Evolutionary conservation across 257 asterid species (phyloP).

Genomic region (Paulownia fortunei): DNA sequence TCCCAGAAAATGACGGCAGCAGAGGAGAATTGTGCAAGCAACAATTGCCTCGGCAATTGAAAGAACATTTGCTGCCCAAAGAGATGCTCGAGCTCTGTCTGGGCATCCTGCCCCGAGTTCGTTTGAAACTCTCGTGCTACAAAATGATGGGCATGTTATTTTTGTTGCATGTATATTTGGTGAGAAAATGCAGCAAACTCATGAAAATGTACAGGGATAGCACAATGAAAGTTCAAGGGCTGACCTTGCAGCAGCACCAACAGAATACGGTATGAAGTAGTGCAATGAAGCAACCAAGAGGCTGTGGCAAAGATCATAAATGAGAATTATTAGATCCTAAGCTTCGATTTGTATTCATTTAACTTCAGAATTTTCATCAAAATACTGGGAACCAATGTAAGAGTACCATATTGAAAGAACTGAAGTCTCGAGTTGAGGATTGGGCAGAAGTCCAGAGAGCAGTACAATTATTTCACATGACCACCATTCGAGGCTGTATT

Average conservation of each 20-base stretch:
- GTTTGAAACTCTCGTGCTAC: slow-evolving; percentile 65
- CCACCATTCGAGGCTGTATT: slow-evolving; percentile 67
- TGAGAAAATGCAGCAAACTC: not conserved
- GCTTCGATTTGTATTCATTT: not conserved
- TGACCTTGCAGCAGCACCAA: slow-evolving; percentile 74
- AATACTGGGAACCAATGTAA: not conserved
- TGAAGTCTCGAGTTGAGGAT: slow-evolving; percentile 65
- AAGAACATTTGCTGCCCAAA: slow-evolving; percentile 49
- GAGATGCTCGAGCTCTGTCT: slow-evolving; percentile 47
- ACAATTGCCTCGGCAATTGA: slow-evolving; percentile 48
- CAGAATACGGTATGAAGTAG: slow-evolving; percentile 61
- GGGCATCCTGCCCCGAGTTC: slow-evolving; percentile 62
- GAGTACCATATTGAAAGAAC: slow-evolving; percentile 60
- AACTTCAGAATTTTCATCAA: not conserved
- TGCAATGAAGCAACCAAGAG: slow-evolving; percentile 56
- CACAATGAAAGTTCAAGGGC: not conserved
- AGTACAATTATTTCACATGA: slow-evolving; percentile 53
- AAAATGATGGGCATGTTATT: not conserved
- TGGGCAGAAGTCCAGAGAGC: slow-evolving; percentile 67
- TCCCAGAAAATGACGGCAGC: slow-evolving; percentile 49
- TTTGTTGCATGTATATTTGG: not conserved
- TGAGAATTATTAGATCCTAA: not conserved
- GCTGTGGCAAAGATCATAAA: slow-evolving; percentile 41
- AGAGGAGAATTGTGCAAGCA: slow-evolving; percentile 42
- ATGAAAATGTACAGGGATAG: not conserved